Percentiles rank a stretch among this genome's conserved stretches.
Evolutionary conservation across 2,329 filamentous ascomycete species (phyloP).

Genomic region (Talaromyces sp.): DNA sequence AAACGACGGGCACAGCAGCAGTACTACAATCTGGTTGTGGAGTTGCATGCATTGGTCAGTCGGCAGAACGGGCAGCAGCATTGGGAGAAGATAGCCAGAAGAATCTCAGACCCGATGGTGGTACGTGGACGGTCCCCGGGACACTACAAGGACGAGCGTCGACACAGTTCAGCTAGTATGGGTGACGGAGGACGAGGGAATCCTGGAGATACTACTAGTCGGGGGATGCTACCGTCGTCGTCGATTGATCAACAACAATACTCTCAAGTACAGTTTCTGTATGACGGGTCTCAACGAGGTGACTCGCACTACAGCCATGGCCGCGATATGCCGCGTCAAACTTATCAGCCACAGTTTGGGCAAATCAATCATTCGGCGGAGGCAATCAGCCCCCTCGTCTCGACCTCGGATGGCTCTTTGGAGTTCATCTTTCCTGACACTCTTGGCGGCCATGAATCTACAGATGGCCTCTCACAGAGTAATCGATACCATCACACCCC

Average conservation of each 20-base stretch:
- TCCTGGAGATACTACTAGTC: conserved; percentile 35
- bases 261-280: conserved; percentile 36
- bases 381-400: conserved; percentile 42
- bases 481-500: conserved; percentile 18
- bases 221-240: conserved; percentile 32
- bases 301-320: conserved; percentile 33
- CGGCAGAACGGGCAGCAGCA: conserved; percentile 51
- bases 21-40: conserved; percentile 87
- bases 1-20: conserved; percentile 88
- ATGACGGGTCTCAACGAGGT: conserved; percentile 35
- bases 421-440: conserved; percentile 42
- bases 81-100: conserved; percentile 69
- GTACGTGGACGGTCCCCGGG: conserved; percentile 82
- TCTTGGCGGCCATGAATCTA: conserved; percentile 41
- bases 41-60: conserved; percentile 67
- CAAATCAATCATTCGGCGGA: conserved; percentile 38
- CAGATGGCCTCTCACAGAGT: conserved; percentile 36
- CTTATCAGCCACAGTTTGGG: conserved; percentile 36
- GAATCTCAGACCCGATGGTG: conserved; percentile 77
- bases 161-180: conserved; percentile 68
- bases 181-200: conserved; percentile 60
- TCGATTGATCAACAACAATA: conserved; percentile 26
- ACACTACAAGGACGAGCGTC: conserved; percentile 71
- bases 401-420: conserved; percentile 38
- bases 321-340: conserved; percentile 23